These are phyloP conservation scores for Aspergillus coremiiformis DNA, from an alignment of 495 filamentous ascomycete species.

Conservation along the genomic window DNA sequence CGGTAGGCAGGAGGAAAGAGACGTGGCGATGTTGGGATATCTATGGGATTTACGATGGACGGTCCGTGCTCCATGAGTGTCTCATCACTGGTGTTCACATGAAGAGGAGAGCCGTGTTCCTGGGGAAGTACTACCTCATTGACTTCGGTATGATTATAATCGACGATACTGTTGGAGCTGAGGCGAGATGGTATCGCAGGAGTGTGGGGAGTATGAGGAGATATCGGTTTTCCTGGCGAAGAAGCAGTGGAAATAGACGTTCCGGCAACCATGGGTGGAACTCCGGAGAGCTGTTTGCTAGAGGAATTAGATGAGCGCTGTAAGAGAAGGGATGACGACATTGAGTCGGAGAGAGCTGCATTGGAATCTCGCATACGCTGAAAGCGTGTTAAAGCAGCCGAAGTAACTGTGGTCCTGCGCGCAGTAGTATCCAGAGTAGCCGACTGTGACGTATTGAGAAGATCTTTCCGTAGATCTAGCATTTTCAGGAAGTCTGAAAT, in stretches of 20 bases:
- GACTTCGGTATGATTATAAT: conserved; percentile 46
- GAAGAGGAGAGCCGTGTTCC: conserved; percentile 29
- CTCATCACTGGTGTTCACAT: conserved; percentile 32
- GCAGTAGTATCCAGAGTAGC: conserved; percentile 50
- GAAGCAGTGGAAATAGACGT: conserved; percentile 79
- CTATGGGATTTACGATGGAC: conserved; percentile 58
- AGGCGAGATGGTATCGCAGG: conserved; percentile 89
- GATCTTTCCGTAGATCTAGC: conserved; percentile 71
- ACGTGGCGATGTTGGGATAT: conserved; percentile 77
- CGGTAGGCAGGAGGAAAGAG: conserved; percentile 53
- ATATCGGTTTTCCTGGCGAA: conserved; percentile 85
- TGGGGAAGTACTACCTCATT: conserved; percentile 18
- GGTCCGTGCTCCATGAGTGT: conserved; percentile 39
- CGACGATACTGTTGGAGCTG: conserved; percentile 78
- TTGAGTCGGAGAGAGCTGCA: conserved; percentile 74
- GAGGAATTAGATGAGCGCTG: conserved; percentile 78
- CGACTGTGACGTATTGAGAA: conserved; percentile 56
- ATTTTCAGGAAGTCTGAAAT: conserved; percentile 88
- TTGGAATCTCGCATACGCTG: conserved; percentile 82
- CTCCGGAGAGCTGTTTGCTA: conserved; percentile 73
- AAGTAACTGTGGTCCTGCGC: conserved; percentile 49
- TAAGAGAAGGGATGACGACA: conserved; percentile 75
- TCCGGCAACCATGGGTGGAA: conserved; percentile 75
- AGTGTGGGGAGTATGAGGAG: conserved; percentile 89
- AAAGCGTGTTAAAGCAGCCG: conserved; percentile 66